Evolutionary conservation across 352 stramenopile genomes (phyloP).

Genomic region (Thalassiosira delicatula): DNA sequence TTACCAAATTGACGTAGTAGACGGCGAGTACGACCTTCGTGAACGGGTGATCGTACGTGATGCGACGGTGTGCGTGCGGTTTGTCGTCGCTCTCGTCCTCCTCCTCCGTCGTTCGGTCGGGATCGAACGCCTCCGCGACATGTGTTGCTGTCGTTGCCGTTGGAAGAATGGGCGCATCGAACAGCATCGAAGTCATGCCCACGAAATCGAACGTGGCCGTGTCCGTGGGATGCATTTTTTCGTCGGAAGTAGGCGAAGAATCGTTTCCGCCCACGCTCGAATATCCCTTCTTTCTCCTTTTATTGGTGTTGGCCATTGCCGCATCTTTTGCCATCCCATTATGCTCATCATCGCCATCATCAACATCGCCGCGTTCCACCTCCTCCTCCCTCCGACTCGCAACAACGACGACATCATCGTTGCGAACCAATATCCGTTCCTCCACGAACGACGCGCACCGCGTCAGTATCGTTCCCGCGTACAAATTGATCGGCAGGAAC

Average conservation of each 20-base stretch:
- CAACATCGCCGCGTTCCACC: conserved; percentile 5
- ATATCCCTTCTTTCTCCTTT: conserved; percentile 37
- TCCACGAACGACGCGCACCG: conserved; percentile 65
- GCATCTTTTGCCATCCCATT: not conserved
- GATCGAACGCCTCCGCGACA: conserved; percentile 16
- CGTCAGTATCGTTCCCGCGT: conserved; percentile 68
- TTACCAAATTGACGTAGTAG: conserved; percentile 81
- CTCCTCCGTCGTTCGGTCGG: not conserved
- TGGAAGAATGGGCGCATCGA: conserved; percentile 46
- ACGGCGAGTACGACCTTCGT: conserved; percentile 64
- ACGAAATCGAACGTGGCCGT: conserved; percentile 79
- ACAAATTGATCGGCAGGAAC: conserved; percentile 76
- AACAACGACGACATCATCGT: too few relatives aligned
- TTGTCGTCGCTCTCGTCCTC: not conserved
- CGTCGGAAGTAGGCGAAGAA: not conserved
- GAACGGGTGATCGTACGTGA: conserved; percentile 55
- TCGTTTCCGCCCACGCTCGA: conserved; percentile 38
- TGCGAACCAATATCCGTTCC: conserved; percentile 23
- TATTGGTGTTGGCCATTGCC: conserved; percentile 2
- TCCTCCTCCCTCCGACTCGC: not conserved
- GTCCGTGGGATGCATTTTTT: conserved; percentile 32
- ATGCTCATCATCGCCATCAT: conserved; percentile 10
- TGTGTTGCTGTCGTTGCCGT: not conserved
- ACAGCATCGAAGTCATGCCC: conserved; percentile 71
- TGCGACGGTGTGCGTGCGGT: conserved; percentile 28